Evolutionary conservation across 1,284 basidiomycete genomes (phyloP), one percentile per base, ranked within the genome.

Genomic region (Phlebopus sp.): DNA sequence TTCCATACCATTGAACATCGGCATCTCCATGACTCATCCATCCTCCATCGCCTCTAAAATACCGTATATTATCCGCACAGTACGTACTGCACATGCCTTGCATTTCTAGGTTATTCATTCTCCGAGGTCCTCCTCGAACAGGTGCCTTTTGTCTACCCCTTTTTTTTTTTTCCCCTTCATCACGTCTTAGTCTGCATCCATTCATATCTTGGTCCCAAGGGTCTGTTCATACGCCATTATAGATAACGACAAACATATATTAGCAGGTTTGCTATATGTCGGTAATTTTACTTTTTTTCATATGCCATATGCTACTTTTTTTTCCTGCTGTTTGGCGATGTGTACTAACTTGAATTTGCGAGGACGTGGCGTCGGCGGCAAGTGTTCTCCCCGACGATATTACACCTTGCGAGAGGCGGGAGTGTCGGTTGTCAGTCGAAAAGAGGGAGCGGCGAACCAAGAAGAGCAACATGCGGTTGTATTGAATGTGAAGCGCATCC

Each of bases 11-110:
- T 29, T 29, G 10, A 29, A 29, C 47, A 54, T 54, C 38, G 17
- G 54, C 61, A 66, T 66, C 53, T 66, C 44, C 46, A 62, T 66
- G 60, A 52, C 41, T 49, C 43, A 52, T 49, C 47, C 50, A 59
- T 15, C 49, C 49, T 53, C 42, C 36, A 43, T 23, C 6, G 21
- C 41, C 18, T 15, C 38, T 23, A 19, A 47, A 36, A 52, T 51
- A 63, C 47, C 43, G 51, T 62, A 54, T 44, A 53, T 52, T 57
- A 55, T 49, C 40, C 29, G 40, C 54, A 59, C 63, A 44, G 57
- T 62, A 64, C 50, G 46, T 57, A 64, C 41, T 58, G 63, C 55
- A 62, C 60, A 66, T 60, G 62, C 49, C 48, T 34, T 23, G 46
- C 48, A 64, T 59, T 64, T 63, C 61, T 62, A 66, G 27, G 57